Evolutionary conservation across 768 basidiomycete genomes (phyloP), one percentile per base, ranked within the genome.

Genomic region (Macrolepiota fuliginosa): DNA sequence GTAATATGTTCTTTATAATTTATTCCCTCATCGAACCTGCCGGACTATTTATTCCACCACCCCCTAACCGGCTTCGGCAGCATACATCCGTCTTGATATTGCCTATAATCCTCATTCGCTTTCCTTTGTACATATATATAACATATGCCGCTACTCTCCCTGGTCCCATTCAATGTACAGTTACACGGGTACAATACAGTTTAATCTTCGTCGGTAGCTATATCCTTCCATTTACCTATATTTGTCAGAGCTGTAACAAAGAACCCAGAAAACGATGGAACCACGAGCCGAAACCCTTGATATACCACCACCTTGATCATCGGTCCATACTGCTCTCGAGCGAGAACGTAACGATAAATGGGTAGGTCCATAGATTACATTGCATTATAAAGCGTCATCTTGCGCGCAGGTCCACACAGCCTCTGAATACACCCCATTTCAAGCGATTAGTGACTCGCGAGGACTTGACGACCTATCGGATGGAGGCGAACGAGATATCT

Each of bases 401-500:
- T 13, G n/a, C 40, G 40, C 40, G n/a, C 40, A 32, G 29, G 29
- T 32, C 29, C 29, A 32, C 29, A 32, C 29, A 32, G 29, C 29
- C 7, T 32, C 29, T n/a, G n/a, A n/a, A n/a, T n/a, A n/a, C n/a
- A n/a, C n/a, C n/a, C n/a, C n/a, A n/a, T n/a, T n/a, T n/a, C n/a
- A n/a, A n/a, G n/a, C n/a, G n/a, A n/a, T n/a, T n/a, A n/a, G n/a
- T n/a, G n/a, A n/a, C n/a, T n/a, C n/a, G n/a, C n/a, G n/a, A n/a
- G n/a, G n/a, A n/a, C n/a, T 17, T 4, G 39, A 17, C 39, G 39
- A 15, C 13, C 13, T 17, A 17, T 40, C 2, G 15, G 4, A 40
- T 40, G 39, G 39, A n/a, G n/a, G n/a, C 84, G 73, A 89, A 89
- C 67, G 74, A 80, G 81, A 89, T 77, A 61, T 79, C 78, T 2